These are phyloP conservation scores for Fusarium multiceps DNA, from an alignment of 2,329 filamentous ascomycete genomes.

Conservation along the genomic window DNA sequence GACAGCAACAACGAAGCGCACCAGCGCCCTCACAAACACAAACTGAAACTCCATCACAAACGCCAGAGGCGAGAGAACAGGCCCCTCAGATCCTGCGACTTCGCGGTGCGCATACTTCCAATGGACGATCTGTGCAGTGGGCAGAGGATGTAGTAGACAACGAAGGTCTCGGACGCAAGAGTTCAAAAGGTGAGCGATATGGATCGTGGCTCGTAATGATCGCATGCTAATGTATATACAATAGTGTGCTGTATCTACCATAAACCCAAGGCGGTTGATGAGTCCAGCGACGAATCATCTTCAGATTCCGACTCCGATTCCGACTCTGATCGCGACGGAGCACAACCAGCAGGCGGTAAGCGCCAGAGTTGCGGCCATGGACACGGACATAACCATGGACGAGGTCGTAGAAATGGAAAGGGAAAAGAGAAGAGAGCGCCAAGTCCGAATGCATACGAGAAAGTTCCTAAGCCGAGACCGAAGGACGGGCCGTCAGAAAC, in stretches of 20 bases:
- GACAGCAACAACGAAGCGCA: slow-evolving; percentile 44
- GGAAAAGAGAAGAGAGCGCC: slow-evolving; percentile 60
- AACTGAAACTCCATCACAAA: slow-evolving; percentile 46
- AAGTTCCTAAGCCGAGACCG: slow-evolving; percentile 66
- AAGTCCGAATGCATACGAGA: slow-evolving; percentile 86
- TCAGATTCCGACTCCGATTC: slow-evolving; percentile 70
- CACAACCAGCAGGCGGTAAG: slow-evolving; percentile 50
- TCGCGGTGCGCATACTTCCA: slow-evolving; percentile 59
- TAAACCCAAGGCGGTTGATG: slow-evolving; percentile 81
- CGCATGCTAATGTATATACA: background rate
- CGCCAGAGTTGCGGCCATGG: slow-evolving; percentile 56
- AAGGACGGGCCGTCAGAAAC: slow-evolving; percentile 44
- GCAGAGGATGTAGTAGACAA: slow-evolving; percentile 94
- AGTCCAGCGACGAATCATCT: slow-evolving; percentile 78
- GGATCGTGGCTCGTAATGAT: background rate
- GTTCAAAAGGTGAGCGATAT: slow-evolving; percentile 79
- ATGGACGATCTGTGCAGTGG: slow-evolving; percentile 82
- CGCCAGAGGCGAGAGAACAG: slow-evolving; percentile 44
- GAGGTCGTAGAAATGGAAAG: slow-evolving; percentile 48
- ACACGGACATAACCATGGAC: slow-evolving; percentile 49
- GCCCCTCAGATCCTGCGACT: slow-evolving; percentile 61
- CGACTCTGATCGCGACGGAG: slow-evolving; percentile 48
- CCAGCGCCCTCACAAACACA: slow-evolving; percentile 52
- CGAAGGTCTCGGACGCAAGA: slow-evolving; percentile 93
- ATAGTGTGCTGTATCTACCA: slow-evolving; percentile 99